A percentile compares a stretch with the other conserved stretches of the same genome.
Evolutionary conservation across 805 yeast genomes (phyloP).

Genomic region (Starmerella lactis-condensi): DNA sequence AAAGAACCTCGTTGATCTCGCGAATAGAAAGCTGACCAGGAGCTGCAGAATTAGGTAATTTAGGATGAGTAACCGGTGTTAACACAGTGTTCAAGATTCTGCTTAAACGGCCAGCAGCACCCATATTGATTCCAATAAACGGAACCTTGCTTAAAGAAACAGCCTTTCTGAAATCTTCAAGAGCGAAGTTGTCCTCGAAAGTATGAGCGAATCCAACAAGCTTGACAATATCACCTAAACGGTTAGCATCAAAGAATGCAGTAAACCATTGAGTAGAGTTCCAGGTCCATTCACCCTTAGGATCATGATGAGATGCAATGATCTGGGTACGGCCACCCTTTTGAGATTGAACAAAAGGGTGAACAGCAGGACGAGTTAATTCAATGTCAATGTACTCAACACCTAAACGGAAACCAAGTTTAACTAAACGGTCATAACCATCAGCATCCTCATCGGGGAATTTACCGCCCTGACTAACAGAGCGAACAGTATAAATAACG

Average conservation of each 20-base stretch:
- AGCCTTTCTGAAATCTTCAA: constrained; percentile 47
- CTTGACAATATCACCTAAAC: constrained; percentile 54
- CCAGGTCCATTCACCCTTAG: constrained; percentile 47
- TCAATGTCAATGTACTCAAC: constrained; percentile 70
- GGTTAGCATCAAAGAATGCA: constrained; percentile 47
- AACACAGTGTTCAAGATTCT: constrained; percentile 54
- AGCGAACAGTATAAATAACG: constrained; percentile 63
- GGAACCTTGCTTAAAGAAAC: constrained; percentile 35
- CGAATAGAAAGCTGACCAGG: constrained; percentile 58
- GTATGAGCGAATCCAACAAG: constrained; percentile 60
- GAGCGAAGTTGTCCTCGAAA: constrained; percentile 46
- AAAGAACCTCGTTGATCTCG: constrained; percentile 40
- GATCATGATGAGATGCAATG: constrained; percentile 72
- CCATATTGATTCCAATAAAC: constrained; percentile 69
- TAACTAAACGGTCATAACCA: constrained; percentile 33
- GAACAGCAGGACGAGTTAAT: constrained; percentile 37
- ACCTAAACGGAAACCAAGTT: constrained; percentile 55
- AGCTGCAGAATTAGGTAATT: constrained; percentile 53
- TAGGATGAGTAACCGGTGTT: constrained; percentile 68
- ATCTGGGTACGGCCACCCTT: constrained; percentile 46
- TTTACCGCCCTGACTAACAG: constrained; percentile 62
- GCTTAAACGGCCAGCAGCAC: constrained; percentile 56
- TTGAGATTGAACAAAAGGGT: constrained; percentile 29
- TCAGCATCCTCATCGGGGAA: constrained; percentile 43
- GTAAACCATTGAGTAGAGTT: constrained; percentile 52